phyloP scores from a whole-genome alignment of 2,329 filamentous ascomycete genomes.

The Coccinonectria pachysandricola region DNA sequence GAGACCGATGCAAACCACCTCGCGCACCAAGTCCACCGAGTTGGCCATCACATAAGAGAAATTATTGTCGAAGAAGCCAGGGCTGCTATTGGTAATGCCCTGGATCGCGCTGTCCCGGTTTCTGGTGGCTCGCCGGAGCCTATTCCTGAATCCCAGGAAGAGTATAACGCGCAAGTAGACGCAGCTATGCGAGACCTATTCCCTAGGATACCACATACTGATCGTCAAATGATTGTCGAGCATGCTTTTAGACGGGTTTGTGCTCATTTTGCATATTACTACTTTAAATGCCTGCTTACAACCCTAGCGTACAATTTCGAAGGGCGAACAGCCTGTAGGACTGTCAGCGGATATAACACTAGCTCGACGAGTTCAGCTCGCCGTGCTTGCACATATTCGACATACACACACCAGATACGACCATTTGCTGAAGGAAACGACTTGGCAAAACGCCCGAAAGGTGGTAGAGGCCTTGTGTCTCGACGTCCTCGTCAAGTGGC shows the following conservation, averaged over 20 bases:
- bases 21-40: slow-evolving; percentile 45
- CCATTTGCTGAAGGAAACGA: slow-evolving; percentile 45
- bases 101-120: slow-evolving; percentile 9
- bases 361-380: slow-evolving; percentile 53
- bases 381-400: slow-evolving; percentile 55
- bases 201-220: slow-evolving; percentile 54
- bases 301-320: slow-evolving; percentile 37
- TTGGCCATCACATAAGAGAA: slow-evolving; percentile 50
- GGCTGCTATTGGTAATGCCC: slow-evolving; percentile 16
- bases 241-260: slow-evolving; percentile 53
- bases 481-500: slow-evolving; percentile 60
- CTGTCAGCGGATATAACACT: slow-evolving; percentile 45
- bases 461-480: slow-evolving; percentile 51
- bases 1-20: slow-evolving; percentile 27
- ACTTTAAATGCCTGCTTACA: slow-evolving; percentile 8
- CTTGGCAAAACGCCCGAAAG: slow-evolving; percentile 49
- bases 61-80: slow-evolving; percentile 48
- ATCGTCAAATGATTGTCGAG: slow-evolving; percentile 51
- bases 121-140: slow-evolving; percentile 38
- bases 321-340: slow-evolving; percentile 47
- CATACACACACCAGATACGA: slow-evolving; percentile 60
- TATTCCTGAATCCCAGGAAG: slow-evolving; percentile 47
- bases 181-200: slow-evolving; percentile 53
- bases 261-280: slow-evolving; percentile 7
- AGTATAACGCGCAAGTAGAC: slow-evolving; percentile 54